Base-by-base conservation (phyloP, 768 basidiomycete genomes). In the Serendipita vermifera region DNA sequence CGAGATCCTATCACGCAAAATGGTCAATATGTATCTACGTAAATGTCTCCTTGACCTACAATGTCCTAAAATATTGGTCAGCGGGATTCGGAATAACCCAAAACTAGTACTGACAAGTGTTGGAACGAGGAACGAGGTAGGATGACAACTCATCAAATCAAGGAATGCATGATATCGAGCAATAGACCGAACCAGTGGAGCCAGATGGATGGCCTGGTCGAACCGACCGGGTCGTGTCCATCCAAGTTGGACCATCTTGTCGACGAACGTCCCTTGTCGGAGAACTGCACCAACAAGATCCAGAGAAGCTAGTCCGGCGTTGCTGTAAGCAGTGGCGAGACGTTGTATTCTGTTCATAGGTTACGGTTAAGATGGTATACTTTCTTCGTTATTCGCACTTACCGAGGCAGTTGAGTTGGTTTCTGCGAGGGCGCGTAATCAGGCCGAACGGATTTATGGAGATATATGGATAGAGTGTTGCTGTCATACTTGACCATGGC, bases 151-250 rank as follows among this genome's bases (percentile, higher is more conserved):
- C 57, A 60, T 58, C 14, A 60, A 31, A 32, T 60, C 59, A 5
- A 60, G 39, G 57, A 60, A 60, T 2, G 59, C 59, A 46, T 60
- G 59, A 38, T 58, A 60, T 33, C 57, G 17, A 13, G 59, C 59
- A 29, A 60, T 48, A n/a, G 54, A 43, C 36, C 57, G 0, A 11
- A 55, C 46, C 20, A 60, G 39, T 20, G 56, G 38, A 13, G 38
- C 33, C 15, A 38, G 27, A 31, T 56, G 51, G 56, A 26, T 33
- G 11, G 51, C 27, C 1, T 32, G 22, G 17, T 31, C 48, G 38
- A 58, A 55, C 26, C 41, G 35, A 32, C 54, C 57, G 6, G 5
- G 14, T 5, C 32, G 26, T 13, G 58, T 55, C 59, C 59, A 60
- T 5, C 59, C 55, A 13, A 60, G 29, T 26, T 40, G 22, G 14